phyloP scores from a whole-genome alignment of 1,284 basidiomycete genomes.

The Ceratobasidium sp. region DNA sequence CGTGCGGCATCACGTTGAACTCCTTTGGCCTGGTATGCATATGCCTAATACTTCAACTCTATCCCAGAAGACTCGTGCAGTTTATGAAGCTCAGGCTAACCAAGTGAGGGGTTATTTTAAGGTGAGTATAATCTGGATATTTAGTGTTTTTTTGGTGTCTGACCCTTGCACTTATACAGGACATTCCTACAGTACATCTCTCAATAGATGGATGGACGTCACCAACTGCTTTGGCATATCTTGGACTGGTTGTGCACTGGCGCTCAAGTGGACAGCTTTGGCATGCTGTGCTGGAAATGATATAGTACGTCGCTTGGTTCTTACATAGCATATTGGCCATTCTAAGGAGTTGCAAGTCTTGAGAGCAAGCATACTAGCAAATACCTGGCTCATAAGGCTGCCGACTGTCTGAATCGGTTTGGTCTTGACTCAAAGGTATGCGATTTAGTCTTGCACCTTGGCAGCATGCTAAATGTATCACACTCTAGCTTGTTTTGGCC shows the following conservation, averaged over 20 bases:
- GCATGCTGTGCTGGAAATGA: not conserved
- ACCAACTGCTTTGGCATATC: not conserved
- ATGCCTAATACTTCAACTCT: not conserved
- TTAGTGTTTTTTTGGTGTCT: not conserved
- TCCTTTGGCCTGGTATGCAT: not conserved
- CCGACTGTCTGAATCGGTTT: not conserved
- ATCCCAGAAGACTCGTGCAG: not conserved
- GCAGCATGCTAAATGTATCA: no score
- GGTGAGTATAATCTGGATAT: not conserved
- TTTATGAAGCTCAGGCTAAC: not conserved
- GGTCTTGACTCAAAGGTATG: not conserved
- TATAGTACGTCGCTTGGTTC: no score
- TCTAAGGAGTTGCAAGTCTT: no score
- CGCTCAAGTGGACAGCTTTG: not conserved
- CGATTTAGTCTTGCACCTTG: not conserved
- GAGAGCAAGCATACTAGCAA: not conserved
- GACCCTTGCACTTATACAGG: not conserved
- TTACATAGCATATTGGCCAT: no score
- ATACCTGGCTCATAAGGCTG: conserved; percentile 1
- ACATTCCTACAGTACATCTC: not conserved
- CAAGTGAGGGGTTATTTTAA: not conserved
- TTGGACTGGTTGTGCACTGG: conserved; percentile 7
- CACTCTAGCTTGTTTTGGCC: not conserved
- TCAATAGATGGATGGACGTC: conserved; percentile 12
- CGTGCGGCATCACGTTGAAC: not conserved